phyloP scores from a whole-genome alignment of 768 basidiomycete genomes.

The Jaapia argillacea region DNA sequence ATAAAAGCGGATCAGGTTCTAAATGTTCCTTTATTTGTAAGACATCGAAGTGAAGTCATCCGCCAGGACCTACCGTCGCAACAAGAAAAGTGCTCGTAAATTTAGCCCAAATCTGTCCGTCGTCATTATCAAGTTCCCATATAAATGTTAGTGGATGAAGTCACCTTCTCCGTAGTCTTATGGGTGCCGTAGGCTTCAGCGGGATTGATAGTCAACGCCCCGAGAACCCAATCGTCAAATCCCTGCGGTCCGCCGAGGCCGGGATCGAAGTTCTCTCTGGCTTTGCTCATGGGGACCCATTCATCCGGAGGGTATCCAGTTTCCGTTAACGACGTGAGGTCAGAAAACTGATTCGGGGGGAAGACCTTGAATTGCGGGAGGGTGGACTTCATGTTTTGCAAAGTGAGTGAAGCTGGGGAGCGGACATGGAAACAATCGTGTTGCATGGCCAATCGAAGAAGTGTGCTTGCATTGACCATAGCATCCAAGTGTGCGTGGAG shows the following conservation, averaged over 20 bases:
- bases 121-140: not conserved
- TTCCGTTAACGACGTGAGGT: conserved; percentile 26
- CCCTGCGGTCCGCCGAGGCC: conserved; percentile 49
- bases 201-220: conserved; percentile 56
- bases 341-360: conserved; percentile 19
- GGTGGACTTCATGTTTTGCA: conserved; percentile 28
- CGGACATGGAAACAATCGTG: conserved; percentile 56
- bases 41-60: not conserved
- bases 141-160: conserved; percentile 2
- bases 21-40: not conserved
- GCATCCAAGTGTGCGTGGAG: conserved; percentile 73
- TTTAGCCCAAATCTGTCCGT: conserved; percentile 65
- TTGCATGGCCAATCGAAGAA: conserved; percentile 44
- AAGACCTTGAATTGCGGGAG: conserved; percentile 47
- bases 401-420: conserved; percentile 27
- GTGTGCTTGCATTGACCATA: conserved; percentile 43
- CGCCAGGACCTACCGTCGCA: conserved; percentile 28
- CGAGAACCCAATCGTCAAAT: conserved; percentile 60
- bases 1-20: conserved; percentile 34
- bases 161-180: conserved; percentile 54
- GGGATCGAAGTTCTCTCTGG: conserved; percentile 40
- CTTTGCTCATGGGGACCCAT: conserved; percentile 49
- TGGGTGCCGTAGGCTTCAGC: conserved; percentile 64
- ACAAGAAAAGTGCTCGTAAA: conserved; percentile 47
- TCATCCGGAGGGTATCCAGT: conserved; percentile 28